phyloP scores from a whole-genome alignment of 192 early-diverging fungal genomes.

The Entomortierella beljakovae region DNA sequence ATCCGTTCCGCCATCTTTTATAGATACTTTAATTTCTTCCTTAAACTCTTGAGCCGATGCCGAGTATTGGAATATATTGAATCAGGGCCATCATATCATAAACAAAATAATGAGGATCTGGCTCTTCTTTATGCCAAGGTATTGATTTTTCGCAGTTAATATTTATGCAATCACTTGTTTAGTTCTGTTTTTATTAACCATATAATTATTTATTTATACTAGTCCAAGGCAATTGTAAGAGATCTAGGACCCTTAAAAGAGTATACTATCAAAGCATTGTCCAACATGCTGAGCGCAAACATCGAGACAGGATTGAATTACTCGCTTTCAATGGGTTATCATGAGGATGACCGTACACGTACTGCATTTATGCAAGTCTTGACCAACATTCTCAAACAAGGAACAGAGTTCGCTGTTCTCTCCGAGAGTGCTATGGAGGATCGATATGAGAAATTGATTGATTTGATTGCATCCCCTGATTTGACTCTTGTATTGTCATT shows the following conservation, averaged over 20 bases:
- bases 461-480: slow-evolving; percentile 74
- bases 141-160: background rate
- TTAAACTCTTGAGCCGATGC: slow-evolving; percentile 78
- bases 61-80: slow-evolving; percentile 68
- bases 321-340: slow-evolving; percentile 90
- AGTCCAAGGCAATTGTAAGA: slow-evolving; percentile 71
- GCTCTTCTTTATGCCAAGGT: slow-evolving; percentile 54
- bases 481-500: slow-evolving; percentile 84
- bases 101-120: slow-evolving; percentile 46
- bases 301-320: slow-evolving; percentile 92
- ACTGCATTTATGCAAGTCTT: slow-evolving; percentile 94
- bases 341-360: slow-evolving; percentile 90
- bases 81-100: slow-evolving; percentile 49
- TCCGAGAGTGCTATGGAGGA: slow-evolving; percentile 79
- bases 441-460: slow-evolving; percentile 84
- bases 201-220: background rate
- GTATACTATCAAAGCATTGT: slow-evolving; percentile 88
- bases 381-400: slow-evolving; percentile 90
- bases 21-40: slow-evolving; percentile 82
- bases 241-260: slow-evolving; percentile 81
- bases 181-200: background rate
- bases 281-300: slow-evolving; percentile 92
- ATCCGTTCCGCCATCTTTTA: slow-evolving; percentile 75
- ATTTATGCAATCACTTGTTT: slow-evolving; percentile 13
- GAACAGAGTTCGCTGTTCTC: slow-evolving; percentile 87